phyloP scores from a whole-genome alignment of 2,329 filamentous ascomycete genomes.

The Colletotrichum gloeosporioides region DNA sequence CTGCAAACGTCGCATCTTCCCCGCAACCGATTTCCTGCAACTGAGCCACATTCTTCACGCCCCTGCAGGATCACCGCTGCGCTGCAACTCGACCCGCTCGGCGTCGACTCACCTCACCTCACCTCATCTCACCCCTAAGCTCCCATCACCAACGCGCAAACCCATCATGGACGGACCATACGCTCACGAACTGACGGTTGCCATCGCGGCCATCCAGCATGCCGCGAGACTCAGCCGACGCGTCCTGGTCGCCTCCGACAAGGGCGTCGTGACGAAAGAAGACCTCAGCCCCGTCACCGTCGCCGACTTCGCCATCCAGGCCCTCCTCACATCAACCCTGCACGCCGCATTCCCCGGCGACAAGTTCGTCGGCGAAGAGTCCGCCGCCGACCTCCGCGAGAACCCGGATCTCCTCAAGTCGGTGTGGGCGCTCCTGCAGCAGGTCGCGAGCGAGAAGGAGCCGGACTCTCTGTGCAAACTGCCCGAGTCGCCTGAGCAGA shows the following conservation, averaged over 20 bases:
- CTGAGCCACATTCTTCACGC: not conserved
- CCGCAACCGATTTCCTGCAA: not conserved
- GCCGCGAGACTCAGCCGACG: slow-evolving; percentile 56
- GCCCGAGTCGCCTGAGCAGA: slow-evolving; percentile 45
- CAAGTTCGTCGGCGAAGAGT: slow-evolving; percentile 61
- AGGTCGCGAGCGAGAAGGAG: slow-evolving; percentile 32
- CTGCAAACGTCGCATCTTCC: not conserved
- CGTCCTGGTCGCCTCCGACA: slow-evolving; percentile 52
- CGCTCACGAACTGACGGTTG: slow-evolving; percentile 45
- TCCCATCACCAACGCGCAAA: not conserved
- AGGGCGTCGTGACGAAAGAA: slow-evolving; percentile 57
- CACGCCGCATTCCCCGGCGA: slow-evolving; percentile 56
- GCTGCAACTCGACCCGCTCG: not conserved
- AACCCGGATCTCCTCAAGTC: slow-evolving; percentile 47
- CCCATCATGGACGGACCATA: slow-evolving; percentile 47
- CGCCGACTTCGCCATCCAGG: slow-evolving; percentile 65
- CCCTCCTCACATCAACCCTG: slow-evolving; percentile 56
- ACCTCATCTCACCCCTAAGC: not conserved
- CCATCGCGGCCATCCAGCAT: slow-evolving; percentile 45
- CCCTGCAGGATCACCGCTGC: not conserved
- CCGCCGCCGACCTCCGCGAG: slow-evolving; percentile 49
- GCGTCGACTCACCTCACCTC: not conserved
- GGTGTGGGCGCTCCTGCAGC: slow-evolving; percentile 52
- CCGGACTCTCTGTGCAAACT: slow-evolving; percentile 30
- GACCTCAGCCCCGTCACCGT: slow-evolving; percentile 64